Base-by-base conservation (phyloP, 1,139 yeast species). In the Geotrichum macrosporum region DNA sequence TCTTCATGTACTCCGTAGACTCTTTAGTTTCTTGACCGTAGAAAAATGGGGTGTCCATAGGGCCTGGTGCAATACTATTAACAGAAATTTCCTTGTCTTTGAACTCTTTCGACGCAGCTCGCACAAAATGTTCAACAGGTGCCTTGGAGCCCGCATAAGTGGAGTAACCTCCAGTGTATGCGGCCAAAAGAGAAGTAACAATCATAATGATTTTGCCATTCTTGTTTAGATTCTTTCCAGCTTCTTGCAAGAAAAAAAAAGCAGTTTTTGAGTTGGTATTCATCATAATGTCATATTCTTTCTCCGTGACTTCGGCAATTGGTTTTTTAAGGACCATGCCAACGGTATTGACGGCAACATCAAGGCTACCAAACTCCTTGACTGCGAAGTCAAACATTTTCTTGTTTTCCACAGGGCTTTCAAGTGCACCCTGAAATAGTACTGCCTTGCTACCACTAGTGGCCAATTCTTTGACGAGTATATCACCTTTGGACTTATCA, bases 31-130 rank as follows among this genome's bases (percentile, higher is more conserved):
- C 85, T 63, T 77, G 81, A 19, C 77, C 76, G 56, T 78, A 78
- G 61, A 80, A 73, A 67, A 80, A 80, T 47, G 84, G 83, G 20
- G 84, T 80, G 58, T 79, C 84, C 83, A 80, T 80, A 39, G 85
- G 84, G 40, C 84, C 85, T 41, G 84, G 85, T 3, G 84, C 82
- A 50, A 80, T 76, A 57, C 75, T 70, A 57, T 76, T 78, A 56
- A 76, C 81, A 9, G 77, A 69, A 51, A 80, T 75, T 9, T 72
- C 70, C 55, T 67, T 72, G 19, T 67, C 62, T 24, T 65, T 68
- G 51, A 77, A 69, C 59, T 80, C 84, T 63, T 79, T 77, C 13
- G 83, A 75, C 13, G 79, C 75, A 18, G 81, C 66, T 56, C 78
- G 77, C 49, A 73, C 62, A 64, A 76, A 77, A 63, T 70, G 74